These are phyloP conservation scores for Neophaeococcomyces aloes DNA, from an alignment of 2,329 filamentous ascomycete species.

Conservation along the genomic window DNA sequence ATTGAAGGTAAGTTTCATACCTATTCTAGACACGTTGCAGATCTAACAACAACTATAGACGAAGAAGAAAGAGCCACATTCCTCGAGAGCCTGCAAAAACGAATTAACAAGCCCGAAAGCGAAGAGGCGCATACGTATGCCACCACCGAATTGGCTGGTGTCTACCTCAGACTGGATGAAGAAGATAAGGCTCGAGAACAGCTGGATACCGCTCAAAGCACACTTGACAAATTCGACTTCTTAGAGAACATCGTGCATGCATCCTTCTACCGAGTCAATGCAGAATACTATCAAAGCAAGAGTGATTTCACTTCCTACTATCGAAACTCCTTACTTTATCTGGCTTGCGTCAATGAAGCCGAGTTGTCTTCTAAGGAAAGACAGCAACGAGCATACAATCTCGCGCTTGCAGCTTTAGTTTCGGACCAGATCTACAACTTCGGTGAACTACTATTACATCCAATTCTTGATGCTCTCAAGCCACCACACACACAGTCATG, in stretches of 20 bases:
- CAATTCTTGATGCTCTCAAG: constrained; percentile 74
- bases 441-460: constrained; percentile 93
- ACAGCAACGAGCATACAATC: constrained; percentile 75
- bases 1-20: constrained; percentile 52
- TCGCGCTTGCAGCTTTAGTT: constrained; percentile 82
- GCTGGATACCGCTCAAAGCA: constrained; percentile 74
- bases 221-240: constrained; percentile 83
- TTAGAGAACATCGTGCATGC: constrained; percentile 94
- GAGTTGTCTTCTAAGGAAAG: constrained; percentile 65
- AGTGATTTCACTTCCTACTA: constrained; percentile 94
- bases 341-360: constrained; percentile 82
- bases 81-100: constrained; percentile 69
- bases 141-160: constrained; percentile 75
- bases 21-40: constrained; percentile 12
- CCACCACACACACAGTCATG: constrained; percentile 60
- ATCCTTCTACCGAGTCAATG: constrained; percentile 89
- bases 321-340: constrained; percentile 92
- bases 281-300: constrained; percentile 86
- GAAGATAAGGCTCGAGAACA: constrained; percentile 76
- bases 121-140: constrained; percentile 96
- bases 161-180: constrained; percentile 71
- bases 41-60: constrained; percentile 43
- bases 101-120: constrained; percentile 82
- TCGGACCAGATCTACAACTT: constrained; percentile 99
- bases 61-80: constrained; percentile 78